A percentile compares a stretch with the other conserved stretches of the same genome.
Conservation (phyloP, 192 early-diverging fungal species). For the Coemansia nantahalensis region DNA sequence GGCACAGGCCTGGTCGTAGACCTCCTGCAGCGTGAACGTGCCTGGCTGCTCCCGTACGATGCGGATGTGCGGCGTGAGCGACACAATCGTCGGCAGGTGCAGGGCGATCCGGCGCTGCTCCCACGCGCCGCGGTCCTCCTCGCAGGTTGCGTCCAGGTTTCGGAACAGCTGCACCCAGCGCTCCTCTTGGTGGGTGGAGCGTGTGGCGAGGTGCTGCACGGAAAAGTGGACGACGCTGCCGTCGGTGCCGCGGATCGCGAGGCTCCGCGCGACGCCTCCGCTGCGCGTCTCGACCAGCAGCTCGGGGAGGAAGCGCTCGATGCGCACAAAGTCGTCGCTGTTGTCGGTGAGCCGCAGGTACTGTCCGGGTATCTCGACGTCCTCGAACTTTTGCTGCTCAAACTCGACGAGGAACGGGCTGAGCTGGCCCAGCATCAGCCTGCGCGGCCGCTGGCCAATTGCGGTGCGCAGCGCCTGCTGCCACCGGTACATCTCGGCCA, state of each 20-base stretch:
- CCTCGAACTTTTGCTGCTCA: constrained; percentile 98
- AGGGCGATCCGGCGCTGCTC: constrained; percentile 76
- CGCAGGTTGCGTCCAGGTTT: constrained; percentile 84
- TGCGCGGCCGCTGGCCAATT: constrained; percentile 77
- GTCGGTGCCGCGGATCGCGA: constrained; percentile 90
- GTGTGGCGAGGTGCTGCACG: constrained; percentile 90
- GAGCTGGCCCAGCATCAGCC: constrained; percentile 82
- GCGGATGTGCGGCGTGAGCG: constrained; percentile 87
- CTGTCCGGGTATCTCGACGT: constrained; percentile 98
- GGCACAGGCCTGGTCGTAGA: constrained; percentile 88
- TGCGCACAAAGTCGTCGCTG: constrained; percentile 89
- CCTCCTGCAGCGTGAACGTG: constrained; percentile 85
- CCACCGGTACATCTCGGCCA: constrained; percentile 88
- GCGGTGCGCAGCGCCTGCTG: constrained; percentile 88
- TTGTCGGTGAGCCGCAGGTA: constrained; percentile 81
- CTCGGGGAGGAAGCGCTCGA: constrained; percentile 92
- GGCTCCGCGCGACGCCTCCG: constrained; percentile 67
- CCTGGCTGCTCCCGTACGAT: constrained; percentile 91
- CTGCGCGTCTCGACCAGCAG: constrained; percentile 82
- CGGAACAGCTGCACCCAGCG: constrained; percentile 93
- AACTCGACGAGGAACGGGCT: constrained; percentile 95
- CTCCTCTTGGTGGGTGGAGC: constrained; percentile 91
- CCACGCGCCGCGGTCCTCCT: constrained; percentile 64
- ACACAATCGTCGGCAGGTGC: constrained; percentile 90
- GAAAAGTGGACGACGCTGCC: constrained; percentile 88